A percentile compares a stretch with the other conserved stretches of the same genome.
Evolutionary conservation across 2,329 filamentous ascomycete genomes (phyloP).

Genomic region (Blastomyces gilchristii): DNA sequence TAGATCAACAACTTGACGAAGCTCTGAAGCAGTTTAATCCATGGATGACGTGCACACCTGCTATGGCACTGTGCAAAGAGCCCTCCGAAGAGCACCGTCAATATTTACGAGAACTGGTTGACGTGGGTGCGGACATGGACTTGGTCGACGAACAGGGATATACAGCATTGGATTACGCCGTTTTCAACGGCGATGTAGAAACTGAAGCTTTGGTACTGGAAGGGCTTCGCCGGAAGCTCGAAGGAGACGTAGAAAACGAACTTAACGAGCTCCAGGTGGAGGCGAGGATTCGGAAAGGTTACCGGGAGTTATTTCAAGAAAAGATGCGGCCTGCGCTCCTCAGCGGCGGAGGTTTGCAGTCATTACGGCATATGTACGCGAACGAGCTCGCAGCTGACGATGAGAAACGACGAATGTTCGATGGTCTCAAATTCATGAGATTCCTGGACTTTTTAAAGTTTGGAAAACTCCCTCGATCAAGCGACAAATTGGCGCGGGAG

Average conservation of each 20-base stretch:
- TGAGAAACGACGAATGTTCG: neutral
- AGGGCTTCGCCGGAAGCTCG: neutral
- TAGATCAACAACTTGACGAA: neutral
- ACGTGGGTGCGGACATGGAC: neutral
- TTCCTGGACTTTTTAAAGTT: neutral
- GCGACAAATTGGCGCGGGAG: neutral
- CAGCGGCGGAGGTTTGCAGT: neutral
- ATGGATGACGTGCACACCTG: neutral
- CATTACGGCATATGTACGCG: neutral
- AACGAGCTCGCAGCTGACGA: neutral
- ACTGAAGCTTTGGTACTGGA: neutral
- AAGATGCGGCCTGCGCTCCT: neutral
- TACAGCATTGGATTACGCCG: neutral
- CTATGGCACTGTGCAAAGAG: neutral
- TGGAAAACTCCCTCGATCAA: neutral
- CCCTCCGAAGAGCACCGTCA: neutral
- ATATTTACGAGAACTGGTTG: neutral
- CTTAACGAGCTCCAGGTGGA: neutral
- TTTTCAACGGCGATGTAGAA: neutral
- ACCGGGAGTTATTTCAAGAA: neutral
- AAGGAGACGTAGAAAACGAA: neutral
- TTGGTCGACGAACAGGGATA: neutral
- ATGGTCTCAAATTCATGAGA: neutral
- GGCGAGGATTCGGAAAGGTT: neutral
- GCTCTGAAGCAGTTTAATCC: neutral